These are phyloP conservation scores for Syzygium jambos DNA, from an alignment of 345 rosid species.

Conservation along the genomic window DNA sequence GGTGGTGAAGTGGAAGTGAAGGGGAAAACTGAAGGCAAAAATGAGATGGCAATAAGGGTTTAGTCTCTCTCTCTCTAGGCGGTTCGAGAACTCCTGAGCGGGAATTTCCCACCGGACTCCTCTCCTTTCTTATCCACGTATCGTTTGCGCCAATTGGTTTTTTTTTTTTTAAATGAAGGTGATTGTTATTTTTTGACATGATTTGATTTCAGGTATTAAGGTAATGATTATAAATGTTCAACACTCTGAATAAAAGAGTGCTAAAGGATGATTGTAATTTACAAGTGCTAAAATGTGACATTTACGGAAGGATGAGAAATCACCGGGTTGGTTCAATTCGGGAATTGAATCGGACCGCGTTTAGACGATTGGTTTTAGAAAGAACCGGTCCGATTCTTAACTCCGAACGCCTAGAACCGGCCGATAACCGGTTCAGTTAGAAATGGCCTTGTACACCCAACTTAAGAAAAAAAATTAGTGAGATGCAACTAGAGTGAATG, in stretches of 20 bases:
- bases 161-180: background rate
- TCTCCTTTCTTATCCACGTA: background rate
- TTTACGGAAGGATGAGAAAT: background rate
- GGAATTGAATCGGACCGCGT: rapidly evolving
- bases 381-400: background rate
- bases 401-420: rapidly evolving
- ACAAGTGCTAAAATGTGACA: rapidly evolving
- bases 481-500: background rate
- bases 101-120: background rate
- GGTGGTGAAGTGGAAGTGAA: background rate
- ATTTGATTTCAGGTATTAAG: background rate
- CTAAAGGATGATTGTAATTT: background rate
- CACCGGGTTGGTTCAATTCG: rapidly evolving
- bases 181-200: background rate
- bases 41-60: background rate
- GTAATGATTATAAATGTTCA: background rate
- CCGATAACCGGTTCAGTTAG: background rate
- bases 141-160: background rate
- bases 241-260: background rate
- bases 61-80: background rate
- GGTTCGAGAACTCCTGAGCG: background rate
- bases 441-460: rapidly evolving
- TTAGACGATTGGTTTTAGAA: background rate
- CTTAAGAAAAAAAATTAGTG: background rate
- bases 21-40: background rate